These are phyloP conservation scores for Dioszegia crocea DNA, from an alignment of 768 basidiomycete species.

Conservation along the genomic window DNA sequence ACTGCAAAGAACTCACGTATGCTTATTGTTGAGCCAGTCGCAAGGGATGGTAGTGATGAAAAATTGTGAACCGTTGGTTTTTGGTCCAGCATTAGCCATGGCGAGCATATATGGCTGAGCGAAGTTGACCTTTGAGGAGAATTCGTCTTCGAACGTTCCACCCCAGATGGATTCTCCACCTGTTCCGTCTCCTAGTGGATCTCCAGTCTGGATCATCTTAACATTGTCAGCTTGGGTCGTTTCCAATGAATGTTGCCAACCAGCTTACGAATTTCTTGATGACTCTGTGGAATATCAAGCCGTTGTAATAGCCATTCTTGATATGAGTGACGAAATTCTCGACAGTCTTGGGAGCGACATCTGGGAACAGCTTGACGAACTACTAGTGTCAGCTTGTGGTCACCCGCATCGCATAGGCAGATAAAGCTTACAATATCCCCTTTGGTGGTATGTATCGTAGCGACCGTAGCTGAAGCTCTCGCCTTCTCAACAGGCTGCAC, in stretches of 20 bases:
- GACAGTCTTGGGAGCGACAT: slow-evolving; percentile 87
- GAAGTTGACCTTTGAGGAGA: slow-evolving; percentile 79
- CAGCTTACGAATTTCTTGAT: slow-evolving; percentile 78
- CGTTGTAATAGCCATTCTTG: slow-evolving; percentile 83
- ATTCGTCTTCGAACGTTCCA: slow-evolving; percentile 93
- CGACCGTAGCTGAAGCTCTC: slow-evolving; percentile 65
- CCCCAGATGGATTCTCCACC: slow-evolving; percentile 96
- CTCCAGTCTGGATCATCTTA: slow-evolving; percentile 68
- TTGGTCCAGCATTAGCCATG: slow-evolving; percentile 65
- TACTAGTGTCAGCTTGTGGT: slow-evolving; percentile 9
- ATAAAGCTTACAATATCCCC: slow-evolving; percentile 68
- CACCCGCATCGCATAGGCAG: not conserved
- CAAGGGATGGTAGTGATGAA: slow-evolving; percentile 95
- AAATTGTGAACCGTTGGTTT: slow-evolving; percentile 93
- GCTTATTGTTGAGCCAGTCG: slow-evolving; percentile 73
- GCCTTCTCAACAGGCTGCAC: slow-evolving; percentile 48
- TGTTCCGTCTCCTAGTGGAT: slow-evolving; percentile 78
- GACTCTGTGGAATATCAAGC: slow-evolving; percentile 91
- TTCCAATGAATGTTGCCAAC: not conserved
- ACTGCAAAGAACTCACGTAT: slow-evolving; percentile 53
- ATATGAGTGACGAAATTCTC: slow-evolving; percentile 96
- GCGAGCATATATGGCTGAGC: slow-evolving; percentile 95
- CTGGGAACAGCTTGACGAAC: slow-evolving; percentile 62
- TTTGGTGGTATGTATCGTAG: slow-evolving; percentile 89
- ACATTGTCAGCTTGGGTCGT: not conserved